phyloP scores from a whole-genome alignment of 352 stramenopile genomes.

The Albugo candida region DNA sequence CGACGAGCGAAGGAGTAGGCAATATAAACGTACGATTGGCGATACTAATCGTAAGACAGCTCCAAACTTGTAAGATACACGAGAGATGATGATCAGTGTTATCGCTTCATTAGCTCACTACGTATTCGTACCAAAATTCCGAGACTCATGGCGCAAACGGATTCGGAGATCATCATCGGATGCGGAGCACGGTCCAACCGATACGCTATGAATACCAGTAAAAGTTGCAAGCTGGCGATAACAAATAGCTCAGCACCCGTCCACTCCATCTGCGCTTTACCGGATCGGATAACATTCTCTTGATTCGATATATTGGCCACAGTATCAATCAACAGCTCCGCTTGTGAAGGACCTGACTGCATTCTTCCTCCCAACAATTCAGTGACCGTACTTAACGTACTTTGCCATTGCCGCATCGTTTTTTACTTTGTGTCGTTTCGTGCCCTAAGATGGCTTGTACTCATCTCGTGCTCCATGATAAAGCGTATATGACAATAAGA shows the following conservation, averaged over 20 bases:
- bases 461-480: too few relatives aligned
- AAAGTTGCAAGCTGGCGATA: conserved; percentile 62
- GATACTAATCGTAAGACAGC: conserved; percentile 55
- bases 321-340: too few relatives aligned
- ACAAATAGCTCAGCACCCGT: conserved; percentile 52
- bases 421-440: too few relatives aligned
- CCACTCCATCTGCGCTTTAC: conserved; percentile 19
- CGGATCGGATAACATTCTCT: too few relatives aligned
- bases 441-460: too few relatives aligned
- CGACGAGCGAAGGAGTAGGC: neutral
- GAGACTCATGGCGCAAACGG: conserved; percentile 64
- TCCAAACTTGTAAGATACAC: conserved; percentile 28
- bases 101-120: neutral
- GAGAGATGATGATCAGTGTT: too few relatives aligned
- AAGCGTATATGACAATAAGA: too few relatives aligned
- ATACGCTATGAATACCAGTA: conserved; percentile 64
- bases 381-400: too few relatives aligned
- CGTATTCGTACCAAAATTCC: conserved; percentile 43
- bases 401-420: too few relatives aligned
- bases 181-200: conserved; percentile 45
- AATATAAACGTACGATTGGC: conserved; percentile 23
- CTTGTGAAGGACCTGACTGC: too few relatives aligned
- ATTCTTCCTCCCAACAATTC: too few relatives aligned
- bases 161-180: conserved; percentile 60
- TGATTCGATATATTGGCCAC: too few relatives aligned